A percentile compares a stretch with the other conserved stretches of the same genome.
Conservation (phyloP, 2,329 filamentous ascomycete species). For the Coniella lustricola region DNA sequence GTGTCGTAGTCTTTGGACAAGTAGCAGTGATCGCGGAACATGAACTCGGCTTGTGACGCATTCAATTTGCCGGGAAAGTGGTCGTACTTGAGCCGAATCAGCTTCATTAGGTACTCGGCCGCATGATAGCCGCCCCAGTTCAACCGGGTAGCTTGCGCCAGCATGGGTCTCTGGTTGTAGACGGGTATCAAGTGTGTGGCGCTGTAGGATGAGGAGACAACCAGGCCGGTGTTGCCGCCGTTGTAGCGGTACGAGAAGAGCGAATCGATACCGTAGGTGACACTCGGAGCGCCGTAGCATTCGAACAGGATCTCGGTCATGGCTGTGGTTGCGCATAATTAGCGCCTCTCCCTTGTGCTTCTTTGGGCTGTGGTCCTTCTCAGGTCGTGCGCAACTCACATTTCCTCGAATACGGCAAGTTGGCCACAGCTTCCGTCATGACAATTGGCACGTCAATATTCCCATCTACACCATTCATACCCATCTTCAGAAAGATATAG, state of each 20-base stretch:
- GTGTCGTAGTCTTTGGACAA: constrained; percentile 75
- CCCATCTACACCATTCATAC: constrained; percentile 69
- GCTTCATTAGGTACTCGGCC: constrained; percentile 84
- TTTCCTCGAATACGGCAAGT: constrained; percentile 79
- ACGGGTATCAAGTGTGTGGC: constrained; percentile 95
- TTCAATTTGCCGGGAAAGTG: constrained; percentile 81
- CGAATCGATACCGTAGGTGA: constrained; percentile 92
- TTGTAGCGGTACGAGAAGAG: constrained; percentile 95
- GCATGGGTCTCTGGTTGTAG: constrained; percentile 73
- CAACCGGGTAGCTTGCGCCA: constrained; percentile 77
- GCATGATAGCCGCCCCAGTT: constrained; percentile 94
- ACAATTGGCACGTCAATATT: constrained; percentile 79
- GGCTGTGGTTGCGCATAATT: constrained; percentile 43
- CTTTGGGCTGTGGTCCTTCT: not conserved
- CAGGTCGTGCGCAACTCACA: constrained; percentile 48
- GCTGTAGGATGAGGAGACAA: constrained; percentile 87
- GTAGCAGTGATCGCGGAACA: constrained; percentile 86
- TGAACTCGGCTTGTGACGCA: constrained; percentile 76
- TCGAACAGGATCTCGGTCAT: constrained; percentile 99
- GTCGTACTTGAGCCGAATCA: constrained; percentile 87
- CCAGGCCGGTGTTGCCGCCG: constrained; percentile 75
- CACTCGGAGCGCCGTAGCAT: constrained; percentile 82
- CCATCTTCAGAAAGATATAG: constrained; percentile 90
- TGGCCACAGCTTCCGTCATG: constrained; percentile 93
- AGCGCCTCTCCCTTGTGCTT: not conserved